Evolutionary conservation across 2,329 filamentous ascomycete genomes (phyloP).

Genomic region (Aspergillus fumigatiaffinis): DNA sequence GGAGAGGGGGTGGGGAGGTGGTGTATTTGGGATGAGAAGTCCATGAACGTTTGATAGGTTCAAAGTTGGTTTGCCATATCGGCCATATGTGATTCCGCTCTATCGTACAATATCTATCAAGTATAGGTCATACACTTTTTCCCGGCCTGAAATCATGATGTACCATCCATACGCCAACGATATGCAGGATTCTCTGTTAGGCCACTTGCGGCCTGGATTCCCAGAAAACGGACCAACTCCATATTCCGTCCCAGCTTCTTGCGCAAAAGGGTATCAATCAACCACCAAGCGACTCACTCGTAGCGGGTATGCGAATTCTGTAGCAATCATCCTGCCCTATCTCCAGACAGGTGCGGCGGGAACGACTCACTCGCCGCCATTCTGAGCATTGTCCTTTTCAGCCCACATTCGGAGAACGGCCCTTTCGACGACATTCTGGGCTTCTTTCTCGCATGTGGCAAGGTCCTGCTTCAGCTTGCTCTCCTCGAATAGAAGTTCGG

Average conservation of each 20-base stretch:
- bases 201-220: conserved; percentile 3
- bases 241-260: conserved; percentile 13
- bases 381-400: conserved; percentile 25
- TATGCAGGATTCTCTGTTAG: conserved; percentile 9
- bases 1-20: conserved; percentile 35
- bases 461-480: conserved; percentile 38
- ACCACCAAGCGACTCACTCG: conserved; percentile 9
- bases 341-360: background rate
- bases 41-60: background rate
- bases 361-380: conserved; percentile 10
- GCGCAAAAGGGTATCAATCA: conserved; percentile 25
- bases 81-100: background rate
- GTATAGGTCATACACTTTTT: background rate
- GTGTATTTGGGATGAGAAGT: conserved; percentile 26
- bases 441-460: conserved; percentile 37
- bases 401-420: conserved; percentile 43
- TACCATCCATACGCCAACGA: conserved; percentile 16
- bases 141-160: background rate
- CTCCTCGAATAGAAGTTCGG: conserved; percentile 43
- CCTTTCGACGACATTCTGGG: conserved; percentile 40
- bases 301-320: background rate
- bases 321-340: no score
- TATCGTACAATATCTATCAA: conserved; percentile 10
- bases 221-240: conserved; percentile 24
- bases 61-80: background rate